Percentiles rank a stretch among this genome's conserved stretches.
These are phyloP conservation scores for Chaetomium globosum DNA, from an alignment of 2,329 filamentous ascomycete species.

Conservation along the genomic window DNA sequence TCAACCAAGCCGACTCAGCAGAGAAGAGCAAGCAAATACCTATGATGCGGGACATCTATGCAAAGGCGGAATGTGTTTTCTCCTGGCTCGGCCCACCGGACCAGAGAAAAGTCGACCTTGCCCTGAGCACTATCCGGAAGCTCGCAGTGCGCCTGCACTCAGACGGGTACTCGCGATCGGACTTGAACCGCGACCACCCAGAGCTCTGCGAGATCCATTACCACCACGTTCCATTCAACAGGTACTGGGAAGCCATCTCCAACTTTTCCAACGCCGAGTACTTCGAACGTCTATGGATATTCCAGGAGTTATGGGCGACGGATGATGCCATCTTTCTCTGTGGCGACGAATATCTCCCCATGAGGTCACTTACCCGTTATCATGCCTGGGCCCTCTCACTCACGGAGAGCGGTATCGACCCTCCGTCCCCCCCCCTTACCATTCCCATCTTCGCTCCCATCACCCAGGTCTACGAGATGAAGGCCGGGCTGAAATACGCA, in stretches of 20 bases:
- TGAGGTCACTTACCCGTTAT: neutral
- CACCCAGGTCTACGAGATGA: neutral
- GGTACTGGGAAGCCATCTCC: neutral
- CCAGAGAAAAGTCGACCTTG: neutral
- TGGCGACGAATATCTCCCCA: neutral
- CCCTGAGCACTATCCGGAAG: neutral
- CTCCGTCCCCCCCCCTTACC: neutral
- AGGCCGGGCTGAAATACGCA: neutral
- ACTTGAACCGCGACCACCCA: neutral
- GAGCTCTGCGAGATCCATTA: neutral
- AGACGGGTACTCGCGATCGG: neutral
- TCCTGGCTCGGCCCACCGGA: neutral
- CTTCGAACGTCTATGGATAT: neutral
- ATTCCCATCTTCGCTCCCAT: neutral
- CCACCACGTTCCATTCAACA: neutral
- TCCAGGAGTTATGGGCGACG: neutral
- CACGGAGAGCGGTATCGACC: neutral
- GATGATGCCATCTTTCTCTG: neutral
- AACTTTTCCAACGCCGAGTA: neutral
- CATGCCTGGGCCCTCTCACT: neutral
- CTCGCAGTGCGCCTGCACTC: neutral
- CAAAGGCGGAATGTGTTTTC: neutral
- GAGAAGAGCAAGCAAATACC: neutral
- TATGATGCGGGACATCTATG: neutral
- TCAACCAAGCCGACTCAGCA: conserved; percentile 1